phyloP scores from a whole-genome alignment of 2,329 filamentous ascomycete genomes.

The Verticillium klebahnii region DNA sequence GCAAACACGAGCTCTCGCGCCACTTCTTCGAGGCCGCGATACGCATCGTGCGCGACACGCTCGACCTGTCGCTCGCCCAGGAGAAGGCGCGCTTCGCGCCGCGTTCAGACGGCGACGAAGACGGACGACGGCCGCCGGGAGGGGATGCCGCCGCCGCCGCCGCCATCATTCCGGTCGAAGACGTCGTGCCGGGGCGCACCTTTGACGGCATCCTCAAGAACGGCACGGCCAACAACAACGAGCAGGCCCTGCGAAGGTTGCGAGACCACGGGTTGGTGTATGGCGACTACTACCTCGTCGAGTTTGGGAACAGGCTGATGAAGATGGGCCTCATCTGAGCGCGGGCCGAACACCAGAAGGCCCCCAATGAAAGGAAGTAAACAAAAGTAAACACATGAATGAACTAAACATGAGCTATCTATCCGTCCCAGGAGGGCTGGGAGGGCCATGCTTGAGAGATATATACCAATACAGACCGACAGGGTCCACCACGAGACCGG shows the following conservation, averaged over 20 bases:
- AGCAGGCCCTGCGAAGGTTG: slow-evolving; percentile 19
- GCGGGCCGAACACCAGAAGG: neutral
- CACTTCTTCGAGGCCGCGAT: slow-evolving; percentile 9
- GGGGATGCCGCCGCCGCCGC: neutral
- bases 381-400: neutral
- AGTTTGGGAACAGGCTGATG: slow-evolving; percentile 43
- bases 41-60: slow-evolving; percentile 13
- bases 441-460: neutral
- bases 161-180: slow-evolving; percentile 1
- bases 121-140: neutral
- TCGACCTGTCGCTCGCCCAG: slow-evolving; percentile 14
- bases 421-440: neutral
- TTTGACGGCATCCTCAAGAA: slow-evolving; percentile 27
- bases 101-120: neutral
- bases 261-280: slow-evolving; percentile 39
- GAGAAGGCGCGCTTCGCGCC: slow-evolving; percentile 17
- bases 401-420: neutral
- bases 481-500: neutral
- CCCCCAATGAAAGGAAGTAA: neutral
- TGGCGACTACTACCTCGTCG: slow-evolving; percentile 43
- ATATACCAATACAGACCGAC: neutral
- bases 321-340: slow-evolving; percentile 21
- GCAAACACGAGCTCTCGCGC: neutral
- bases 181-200: neutral
- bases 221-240: slow-evolving; percentile 29